Evolutionary conservation across 495 filamentous ascomycete species (phyloP), one percentile per base, ranked within the genome.

Genomic region (Lichenothelia convexa): DNA sequence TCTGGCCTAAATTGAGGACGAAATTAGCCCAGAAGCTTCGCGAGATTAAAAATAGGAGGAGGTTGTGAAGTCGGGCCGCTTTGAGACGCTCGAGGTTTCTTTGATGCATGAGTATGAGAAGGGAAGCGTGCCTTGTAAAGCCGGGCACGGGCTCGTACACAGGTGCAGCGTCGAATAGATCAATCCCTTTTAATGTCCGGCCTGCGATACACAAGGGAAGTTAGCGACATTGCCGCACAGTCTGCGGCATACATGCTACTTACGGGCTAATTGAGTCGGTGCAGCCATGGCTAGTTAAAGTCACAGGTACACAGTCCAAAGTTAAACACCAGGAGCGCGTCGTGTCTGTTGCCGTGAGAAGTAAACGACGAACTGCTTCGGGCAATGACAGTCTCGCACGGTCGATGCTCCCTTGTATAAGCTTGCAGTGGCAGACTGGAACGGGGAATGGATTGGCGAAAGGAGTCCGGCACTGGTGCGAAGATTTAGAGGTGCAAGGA

Each of bases 141-240:
- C 78, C 87, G 54, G 81, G 65, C 47, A 94, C 66, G 53, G 74
- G 62, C 57, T 78, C 73, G 60, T 97, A 97, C 47, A 80, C 68
- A 38, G 89, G 89, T 38, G 72, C 75, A 37, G 82, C 84, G 63
- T 95, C 77, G 58, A 91, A 70, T 59, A 94, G 70, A 48, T 86
- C 85, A 64, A 97, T 83, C 46, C 74, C 78, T 72, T 93, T 94
- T 60, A 87, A 75, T 56, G 89, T 93, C 54, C 89, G 82, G 69
- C 78, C 74, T 79, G 47, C n/a, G n/a, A n/a, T n/a, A n/a, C n/a
- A n/a, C n/a, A n/a, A n/a, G n/a, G n/a, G n/a, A n/a, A n/a, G n/a
- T n/a, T n/a, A n/a, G n/a, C n/a, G n/a, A n/a, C 17, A 18, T 21
- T 30, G 21, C 17, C 5, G 21, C 13, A 8, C 9, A 13, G n/a